These are phyloP conservation scores for Metarhizium robertsii DNA, from an alignment of 2,329 filamentous ascomycete genomes.

Conservation along the genomic window DNA sequence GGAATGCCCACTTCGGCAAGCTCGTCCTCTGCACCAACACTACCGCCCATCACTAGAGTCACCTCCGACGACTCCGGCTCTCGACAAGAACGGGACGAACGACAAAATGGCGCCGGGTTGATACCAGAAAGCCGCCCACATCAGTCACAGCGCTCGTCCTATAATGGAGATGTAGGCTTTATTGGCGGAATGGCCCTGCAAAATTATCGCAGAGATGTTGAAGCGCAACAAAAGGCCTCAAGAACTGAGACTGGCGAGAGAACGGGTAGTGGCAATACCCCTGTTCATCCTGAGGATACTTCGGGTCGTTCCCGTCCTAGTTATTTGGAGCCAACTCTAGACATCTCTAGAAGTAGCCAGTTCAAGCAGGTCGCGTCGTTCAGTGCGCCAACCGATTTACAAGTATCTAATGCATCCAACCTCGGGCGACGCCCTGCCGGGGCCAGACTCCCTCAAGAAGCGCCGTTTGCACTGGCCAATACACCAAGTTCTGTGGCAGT, in stretches of 20 bases:
- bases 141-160: constrained; percentile 23
- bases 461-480: constrained; percentile 19
- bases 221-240: constrained; percentile 7
- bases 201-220: constrained; percentile 36
- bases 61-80: constrained; percentile 29
- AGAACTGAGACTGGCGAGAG: neutral
- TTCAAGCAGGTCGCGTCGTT: constrained; percentile 32
- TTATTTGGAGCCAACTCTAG: constrained; percentile 17
- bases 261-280: neutral
- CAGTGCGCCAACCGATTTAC: constrained; percentile 39
- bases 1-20: constrained; percentile 23
- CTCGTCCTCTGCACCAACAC: constrained; percentile 31
- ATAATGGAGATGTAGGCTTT: constrained; percentile 34
- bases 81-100: constrained; percentile 11
- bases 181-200: constrained; percentile 45
- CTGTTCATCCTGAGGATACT: constrained; percentile 5
- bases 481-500: constrained; percentile 13
- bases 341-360: constrained; percentile 19
- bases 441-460: constrained; percentile 29
- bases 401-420: constrained; percentile 20
- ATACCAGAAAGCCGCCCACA: constrained; percentile 15
- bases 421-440: constrained; percentile 34
- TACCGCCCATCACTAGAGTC: constrained; percentile 42
- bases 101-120: constrained; percentile 4
- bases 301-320: constrained; percentile 3